Evolutionary conservation across 495 filamentous ascomycete species (phyloP).

Genomic region (Xylaria venustula): DNA sequence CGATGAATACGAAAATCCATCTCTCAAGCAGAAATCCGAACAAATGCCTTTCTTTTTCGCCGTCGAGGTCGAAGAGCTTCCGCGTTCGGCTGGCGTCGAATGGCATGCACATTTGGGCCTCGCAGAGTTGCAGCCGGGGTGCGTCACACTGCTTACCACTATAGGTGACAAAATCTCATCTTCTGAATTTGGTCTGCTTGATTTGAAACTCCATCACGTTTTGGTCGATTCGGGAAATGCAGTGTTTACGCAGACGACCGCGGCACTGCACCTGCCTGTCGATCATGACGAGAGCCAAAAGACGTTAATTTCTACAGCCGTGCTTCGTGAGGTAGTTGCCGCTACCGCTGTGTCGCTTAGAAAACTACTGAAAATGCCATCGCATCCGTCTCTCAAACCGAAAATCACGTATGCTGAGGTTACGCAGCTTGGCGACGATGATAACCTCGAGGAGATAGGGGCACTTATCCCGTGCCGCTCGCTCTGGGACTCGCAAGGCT

Average conservation of each 20-base stretch:
- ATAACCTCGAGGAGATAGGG: slow-evolving; percentile 7
- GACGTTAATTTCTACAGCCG: background rate
- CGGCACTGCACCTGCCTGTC: background rate
- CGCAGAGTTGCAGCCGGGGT: slow-evolving; percentile 19
- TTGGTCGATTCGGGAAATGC: slow-evolving; percentile 18
- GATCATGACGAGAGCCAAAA: background rate
- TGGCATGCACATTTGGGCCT: slow-evolving; percentile 57
- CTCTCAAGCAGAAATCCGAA: background rate
- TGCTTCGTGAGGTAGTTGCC: background rate
- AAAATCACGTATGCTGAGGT: slow-evolving; percentile 24
- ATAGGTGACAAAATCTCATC: background rate
- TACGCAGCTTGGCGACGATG: background rate
- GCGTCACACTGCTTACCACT: slow-evolving; percentile 13
- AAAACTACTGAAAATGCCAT: background rate
- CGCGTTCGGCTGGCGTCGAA: slow-evolving; percentile 67
- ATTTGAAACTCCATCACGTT: slow-evolving; percentile 17
- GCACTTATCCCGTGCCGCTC: slow-evolving; percentile 27
- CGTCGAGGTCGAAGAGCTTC: slow-evolving; percentile 69
- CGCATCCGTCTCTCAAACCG: background rate
- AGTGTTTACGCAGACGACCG: slow-evolving; percentile 24
- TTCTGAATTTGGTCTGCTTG: background rate
- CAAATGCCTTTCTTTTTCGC: slow-evolving; percentile 64
- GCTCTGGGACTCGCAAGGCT: slow-evolving; percentile 27
- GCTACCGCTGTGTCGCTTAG: background rate
- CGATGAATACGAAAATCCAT: background rate